A percentile compares a stretch with the other conserved stretches of the same genome.
These are phyloP conservation scores for barley (Hordeum vulgare) DNA, from an alignment of 176 grass and related monocot species.

Conservation along the genomic window MorexV3_pseudomolecules_assembly NC_058522.1:531589241-531589740, in stretches of 20 bases:
- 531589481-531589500: background rate
- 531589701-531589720: background rate
- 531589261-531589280: slow-evolving; percentile 84
- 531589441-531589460: background rate
- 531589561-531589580: background rate
- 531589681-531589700: background rate
- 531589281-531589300: slow-evolving; percentile 94
- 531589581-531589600: background rate
- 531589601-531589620: too few relatives aligned
- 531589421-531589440: background rate
- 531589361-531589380: background rate
- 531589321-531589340: slow-evolving; percentile 91
- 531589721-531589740: slow-evolving; percentile 20
- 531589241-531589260: slow-evolving; percentile 80
- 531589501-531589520: background rate
- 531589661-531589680: background rate
- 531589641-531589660: background rate
- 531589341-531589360: slow-evolving; percentile 56
- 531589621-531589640: background rate
- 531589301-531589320: slow-evolving; percentile 88
- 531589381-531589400: background rate
- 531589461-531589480: background rate
- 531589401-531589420: background rate
- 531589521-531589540: background rate
- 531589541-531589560: background rate